Conservation (phyloP, 2,329 filamentous ascomycete genomes). For the Xylariomycetidae sp. region DNA sequence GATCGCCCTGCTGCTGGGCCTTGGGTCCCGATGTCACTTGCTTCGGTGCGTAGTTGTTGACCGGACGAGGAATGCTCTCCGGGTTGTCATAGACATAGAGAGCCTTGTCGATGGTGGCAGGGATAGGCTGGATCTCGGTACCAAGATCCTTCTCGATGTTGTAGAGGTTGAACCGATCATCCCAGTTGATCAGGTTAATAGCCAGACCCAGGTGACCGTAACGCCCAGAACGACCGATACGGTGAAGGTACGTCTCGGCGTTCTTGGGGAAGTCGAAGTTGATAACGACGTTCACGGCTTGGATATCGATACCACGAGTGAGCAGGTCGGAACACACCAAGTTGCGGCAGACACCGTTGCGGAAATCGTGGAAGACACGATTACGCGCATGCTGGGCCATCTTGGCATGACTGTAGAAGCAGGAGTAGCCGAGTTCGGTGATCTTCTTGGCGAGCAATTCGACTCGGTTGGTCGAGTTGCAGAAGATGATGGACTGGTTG, state of each 20-base stretch:
- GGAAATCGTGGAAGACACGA: constrained; percentile 98
- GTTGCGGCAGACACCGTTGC: constrained; percentile 95
- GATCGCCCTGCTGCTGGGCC: constrained; percentile 21
- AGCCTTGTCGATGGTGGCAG: constrained; percentile 89
- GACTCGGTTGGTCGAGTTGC: constrained; percentile 97
- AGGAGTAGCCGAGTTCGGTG: constrained; percentile 96
- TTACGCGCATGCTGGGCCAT: constrained; percentile 98
- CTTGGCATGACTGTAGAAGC: constrained; percentile 97
- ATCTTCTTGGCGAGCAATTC: constrained; percentile 98
- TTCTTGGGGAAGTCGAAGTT: constrained; percentile 99
- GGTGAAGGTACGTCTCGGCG: constrained; percentile 96
- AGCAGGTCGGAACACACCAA: constrained; percentile 96
- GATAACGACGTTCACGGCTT: constrained; percentile 98
- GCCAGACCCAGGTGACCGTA: constrained; percentile 96
- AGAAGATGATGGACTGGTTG: constrained; percentile 99
- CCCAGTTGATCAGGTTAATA: constrained; percentile 99
- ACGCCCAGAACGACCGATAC: constrained; percentile 93
- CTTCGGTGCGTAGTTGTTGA: constrained; percentile 40
- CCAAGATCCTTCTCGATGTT: constrained; percentile 96
- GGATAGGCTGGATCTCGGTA: constrained; percentile 97
- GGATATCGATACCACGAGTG: constrained; percentile 98
- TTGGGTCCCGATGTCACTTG: constrained; percentile 12
- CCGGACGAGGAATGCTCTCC: constrained; percentile 84
- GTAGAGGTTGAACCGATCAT: constrained; percentile 97
- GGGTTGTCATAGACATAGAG: constrained; percentile 97